Evolutionary conservation across 2,329 filamentous ascomycete genomes (phyloP), one percentile per base, ranked within the genome.

Genomic region (Arthrocladium fulminans): DNA sequence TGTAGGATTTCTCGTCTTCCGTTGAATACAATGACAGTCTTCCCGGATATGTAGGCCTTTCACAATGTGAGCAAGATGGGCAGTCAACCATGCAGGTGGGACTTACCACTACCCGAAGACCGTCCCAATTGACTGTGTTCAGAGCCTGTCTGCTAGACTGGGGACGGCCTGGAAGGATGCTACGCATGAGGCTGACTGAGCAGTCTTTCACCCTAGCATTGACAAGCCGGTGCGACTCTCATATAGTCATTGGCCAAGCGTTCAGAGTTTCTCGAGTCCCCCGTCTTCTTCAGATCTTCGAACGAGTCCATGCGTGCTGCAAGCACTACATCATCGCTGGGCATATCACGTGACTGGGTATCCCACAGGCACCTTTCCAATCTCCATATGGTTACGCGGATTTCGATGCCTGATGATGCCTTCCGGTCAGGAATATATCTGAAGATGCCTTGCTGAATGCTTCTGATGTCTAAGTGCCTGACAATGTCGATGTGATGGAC

Each of bases 1-100:
- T 98, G 92, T 27, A 95, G 68, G 54, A 96, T 79, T 47, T 78
- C 78, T 53, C 83, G 75, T 45, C 86, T 78, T 44, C 81, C 84
- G 61, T 80, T 77, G 57, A 97, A 80, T 59, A 98, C 83, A 46
- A 92, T 80, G 55, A 97, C 79, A 53, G 87, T 87, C 67, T 84
- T 86, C 60, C 90, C 90, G 51, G 86, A 92, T 56, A 96, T 84
- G 68, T 97, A 98, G 45, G 81, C 80, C 87, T 94, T 60, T 24
- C 38, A 24, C n/a, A 12, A 7, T 20, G 39, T 41, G 25, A 41
- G 39, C 24, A 41, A 12, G 37, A 24, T 24, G 25, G 23, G 4
- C 22, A 13, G n/a, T 5, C 2, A 41, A 7, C 4, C 9, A 7
- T 48, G 43, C 7, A n/a, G 10, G 10, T 13, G 44, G 47, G 45